These are phyloP conservation scores for Vaccinium darrowii DNA, from an alignment of 148 eudicot species.

Conservation along the genomic window DNA sequence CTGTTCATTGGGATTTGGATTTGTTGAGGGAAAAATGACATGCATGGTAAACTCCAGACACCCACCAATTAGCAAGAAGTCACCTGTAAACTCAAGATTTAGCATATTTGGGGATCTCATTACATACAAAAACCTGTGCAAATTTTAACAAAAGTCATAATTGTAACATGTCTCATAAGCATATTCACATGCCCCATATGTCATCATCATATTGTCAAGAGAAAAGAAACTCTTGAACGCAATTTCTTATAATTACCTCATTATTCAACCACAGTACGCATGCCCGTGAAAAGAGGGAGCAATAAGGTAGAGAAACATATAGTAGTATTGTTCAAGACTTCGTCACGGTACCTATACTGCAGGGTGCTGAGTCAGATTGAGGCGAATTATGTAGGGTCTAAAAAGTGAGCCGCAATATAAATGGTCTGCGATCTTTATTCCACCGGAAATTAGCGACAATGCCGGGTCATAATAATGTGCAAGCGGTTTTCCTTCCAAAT, in stretches of 20 bases:
- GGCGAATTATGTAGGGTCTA: slow-evolving; percentile 51
- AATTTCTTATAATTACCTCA: not conserved
- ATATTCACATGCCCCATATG: not conserved
- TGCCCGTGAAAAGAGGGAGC: not conserved
- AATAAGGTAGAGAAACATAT: no score
- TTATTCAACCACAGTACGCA: not conserved
- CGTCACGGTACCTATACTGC: slow-evolving; percentile 16
- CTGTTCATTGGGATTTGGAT: no score
- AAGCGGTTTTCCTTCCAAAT: slow-evolving; percentile 59
- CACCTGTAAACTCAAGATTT: no score
- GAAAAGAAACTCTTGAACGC: not conserved
- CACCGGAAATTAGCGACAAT: slow-evolving; percentile 37
- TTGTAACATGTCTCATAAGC: not conserved
- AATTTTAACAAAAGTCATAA: no score
- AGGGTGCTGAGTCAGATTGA: slow-evolving; percentile 50
- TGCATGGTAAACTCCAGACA: no score
- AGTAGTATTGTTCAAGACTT: not conserved
- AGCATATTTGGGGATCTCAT: no score
- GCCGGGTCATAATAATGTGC: slow-evolving; percentile 48
- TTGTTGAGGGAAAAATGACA: no score
- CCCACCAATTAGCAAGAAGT: no score
- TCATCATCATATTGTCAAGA: not conserved
- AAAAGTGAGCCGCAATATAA: slow-evolving; percentile 52
- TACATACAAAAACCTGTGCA: no score
- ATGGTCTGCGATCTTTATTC: slow-evolving; percentile 44